Conservation (phyloP, 2,329 filamentous ascomycete species). For the Aureobasidium lini region DNA sequence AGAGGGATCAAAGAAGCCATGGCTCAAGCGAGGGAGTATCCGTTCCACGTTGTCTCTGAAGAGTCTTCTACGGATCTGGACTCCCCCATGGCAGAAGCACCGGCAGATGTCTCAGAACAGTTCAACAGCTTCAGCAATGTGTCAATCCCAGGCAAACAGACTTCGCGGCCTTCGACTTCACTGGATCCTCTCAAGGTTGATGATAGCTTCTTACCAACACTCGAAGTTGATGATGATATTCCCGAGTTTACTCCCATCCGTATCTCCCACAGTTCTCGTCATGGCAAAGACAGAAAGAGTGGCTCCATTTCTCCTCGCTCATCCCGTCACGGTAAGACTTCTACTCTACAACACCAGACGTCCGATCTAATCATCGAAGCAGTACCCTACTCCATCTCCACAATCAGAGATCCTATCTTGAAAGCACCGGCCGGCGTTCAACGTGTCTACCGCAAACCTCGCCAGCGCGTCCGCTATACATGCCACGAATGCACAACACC, state of each 20-base stretch:
- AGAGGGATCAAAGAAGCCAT: constrained; percentile 10
- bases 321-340: background rate
- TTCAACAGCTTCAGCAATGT: background rate
- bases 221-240: constrained; percentile 5
- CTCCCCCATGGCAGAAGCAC: background rate
- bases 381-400: background rate
- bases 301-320: background rate
- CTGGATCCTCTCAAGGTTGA: background rate
- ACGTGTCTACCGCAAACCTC: constrained; percentile 38
- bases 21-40: constrained; percentile 11
- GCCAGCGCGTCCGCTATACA: constrained; percentile 37
- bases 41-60: background rate
- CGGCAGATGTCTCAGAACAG: background rate
- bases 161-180: background rate
- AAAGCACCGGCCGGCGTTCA: constrained; percentile 17
- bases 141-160: background rate
- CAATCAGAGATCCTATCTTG: constrained; percentile 4
- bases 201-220: background rate
- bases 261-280: background rate
- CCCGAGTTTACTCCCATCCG: background rate
- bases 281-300: background rate
- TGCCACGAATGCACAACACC: constrained; percentile 60
- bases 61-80: background rate
- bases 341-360: background rate
- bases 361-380: background rate